A percentile compares a stretch with the other conserved stretches of the same genome.
These are phyloP conservation scores for Glycine latifolia DNA, from an alignment of 306 rosid species.

Conservation along the genomic window DNA sequence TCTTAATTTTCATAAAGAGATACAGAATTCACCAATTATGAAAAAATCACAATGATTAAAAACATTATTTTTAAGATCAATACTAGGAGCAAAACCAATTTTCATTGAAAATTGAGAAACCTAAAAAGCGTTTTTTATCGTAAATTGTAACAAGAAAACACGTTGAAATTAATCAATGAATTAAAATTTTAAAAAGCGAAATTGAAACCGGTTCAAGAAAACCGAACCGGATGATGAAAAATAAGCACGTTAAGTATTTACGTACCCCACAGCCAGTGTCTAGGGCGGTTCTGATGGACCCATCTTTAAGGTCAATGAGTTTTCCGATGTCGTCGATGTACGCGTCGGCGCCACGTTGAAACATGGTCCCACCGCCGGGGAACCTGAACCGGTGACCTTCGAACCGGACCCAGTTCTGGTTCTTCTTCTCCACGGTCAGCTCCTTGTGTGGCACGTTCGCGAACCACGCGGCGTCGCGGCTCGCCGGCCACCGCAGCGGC, in stretches of 20 bases:
- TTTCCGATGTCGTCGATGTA: slow-evolving; percentile 81
- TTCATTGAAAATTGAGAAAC: too few relatives aligned
- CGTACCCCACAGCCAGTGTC: slow-evolving; percentile 97
- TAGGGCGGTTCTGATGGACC: slow-evolving; percentile 87
- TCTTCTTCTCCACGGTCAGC: slow-evolving; percentile 86
- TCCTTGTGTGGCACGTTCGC: slow-evolving; percentile 93
- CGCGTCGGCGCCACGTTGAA: slow-evolving; percentile 81
- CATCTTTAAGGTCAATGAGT: slow-evolving; percentile 73
- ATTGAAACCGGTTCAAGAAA: background rate
- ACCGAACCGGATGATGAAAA: slow-evolving; percentile 8
- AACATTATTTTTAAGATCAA: too few relatives aligned
- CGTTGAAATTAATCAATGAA: background rate
- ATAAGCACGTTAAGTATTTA: background rate
- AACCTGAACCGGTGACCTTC: slow-evolving; percentile 73
- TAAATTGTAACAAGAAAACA: too few relatives aligned
- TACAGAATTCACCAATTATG: too few relatives aligned
- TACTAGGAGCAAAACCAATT: too few relatives aligned
- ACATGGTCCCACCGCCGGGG: slow-evolving; percentile 99
- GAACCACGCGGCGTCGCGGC: slow-evolving; percentile 79
- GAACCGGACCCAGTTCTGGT: slow-evolving; percentile 90
- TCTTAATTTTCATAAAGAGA: too few relatives aligned
- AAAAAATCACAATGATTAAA: too few relatives aligned
- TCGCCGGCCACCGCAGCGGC: slow-evolving; percentile 93
- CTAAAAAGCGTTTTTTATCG: too few relatives aligned
- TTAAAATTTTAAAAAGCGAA: background rate